Conservation (phyloP, 805 yeast genomes). For the Candida stauntonica region DNA sequence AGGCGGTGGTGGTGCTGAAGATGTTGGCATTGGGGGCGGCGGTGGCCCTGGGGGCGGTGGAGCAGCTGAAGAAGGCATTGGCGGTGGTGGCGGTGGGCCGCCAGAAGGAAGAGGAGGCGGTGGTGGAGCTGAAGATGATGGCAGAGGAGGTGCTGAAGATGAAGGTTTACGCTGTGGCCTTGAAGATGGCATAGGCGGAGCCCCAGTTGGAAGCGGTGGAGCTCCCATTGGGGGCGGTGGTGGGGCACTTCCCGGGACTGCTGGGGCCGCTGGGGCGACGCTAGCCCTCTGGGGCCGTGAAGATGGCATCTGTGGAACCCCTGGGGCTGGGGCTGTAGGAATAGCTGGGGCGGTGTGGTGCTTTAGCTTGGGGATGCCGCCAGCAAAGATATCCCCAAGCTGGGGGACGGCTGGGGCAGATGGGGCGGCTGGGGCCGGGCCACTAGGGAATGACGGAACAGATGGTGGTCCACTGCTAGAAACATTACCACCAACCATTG, state of each 20-base stretch:
- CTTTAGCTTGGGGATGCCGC: slow-evolving; percentile 24
- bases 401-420: slow-evolving; percentile 20
- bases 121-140: slow-evolving; percentile 29
- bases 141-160: slow-evolving; percentile 22
- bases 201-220: slow-evolving; percentile 20
- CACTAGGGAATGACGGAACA: slow-evolving; percentile 3
- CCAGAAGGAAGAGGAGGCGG: slow-evolving; percentile 19
- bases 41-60: slow-evolving; percentile 26
- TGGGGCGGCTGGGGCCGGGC: slow-evolving; percentile 22
- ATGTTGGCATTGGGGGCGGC: slow-evolving; percentile 30
- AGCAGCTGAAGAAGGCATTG: no score
- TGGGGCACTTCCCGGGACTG: slow-evolving; percentile 5
- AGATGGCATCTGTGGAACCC: slow-evolving; percentile 26
- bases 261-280: background rate
- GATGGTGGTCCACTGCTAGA: slow-evolving; percentile 4
- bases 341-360: slow-evolving; percentile 17
- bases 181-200: slow-evolving; percentile 25
- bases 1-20: slow-evolving; percentile 13
- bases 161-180: slow-evolving; percentile 18
- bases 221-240: slow-evolving; percentile 10
- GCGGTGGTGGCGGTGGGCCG: no score
- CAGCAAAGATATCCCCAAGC: slow-evolving; percentile 24
- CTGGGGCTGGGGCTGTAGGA: slow-evolving; percentile 28
- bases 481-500: slow-evolving; percentile 40
- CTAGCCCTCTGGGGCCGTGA: slow-evolving; percentile 19